Percentiles rank a stretch among this genome's conserved stretches.
phyloP scores from a whole-genome alignment of 2,329 filamentous ascomycete species.

The Colletotrichum orchidophilum region DNA sequence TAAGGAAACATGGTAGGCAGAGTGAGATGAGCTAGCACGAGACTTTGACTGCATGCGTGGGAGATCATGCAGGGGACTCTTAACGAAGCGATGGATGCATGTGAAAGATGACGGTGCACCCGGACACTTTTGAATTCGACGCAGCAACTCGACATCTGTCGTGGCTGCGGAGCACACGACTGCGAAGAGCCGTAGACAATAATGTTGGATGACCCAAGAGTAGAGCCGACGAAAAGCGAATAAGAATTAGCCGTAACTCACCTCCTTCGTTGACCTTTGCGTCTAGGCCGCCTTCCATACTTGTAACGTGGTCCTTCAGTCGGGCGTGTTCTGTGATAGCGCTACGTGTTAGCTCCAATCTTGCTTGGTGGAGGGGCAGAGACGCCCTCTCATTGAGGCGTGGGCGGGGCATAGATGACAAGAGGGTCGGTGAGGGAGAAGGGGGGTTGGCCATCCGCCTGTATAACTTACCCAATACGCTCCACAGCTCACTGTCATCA shows the following conservation, averaged over 20 bases:
- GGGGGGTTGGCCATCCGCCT: slow-evolving; percentile 3
- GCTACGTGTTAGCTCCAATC: slow-evolving; percentile 48
- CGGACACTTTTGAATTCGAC: neutral
- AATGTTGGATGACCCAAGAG: slow-evolving; percentile 35
- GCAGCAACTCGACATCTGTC: slow-evolving; percentile 13
- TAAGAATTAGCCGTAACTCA: slow-evolving; percentile 56
- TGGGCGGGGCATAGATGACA: slow-evolving; percentile 22
- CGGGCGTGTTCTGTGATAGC: slow-evolving; percentile 81
- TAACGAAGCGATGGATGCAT: slow-evolving; percentile 34
- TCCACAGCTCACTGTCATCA: slow-evolving; percentile 98
- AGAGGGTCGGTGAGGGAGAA: slow-evolving; percentile 3
- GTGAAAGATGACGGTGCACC: slow-evolving; percentile 17
- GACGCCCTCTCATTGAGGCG: slow-evolving; percentile 15
- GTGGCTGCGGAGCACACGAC: slow-evolving; percentile 33
- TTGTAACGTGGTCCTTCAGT: slow-evolving; percentile 86
- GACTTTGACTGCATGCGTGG: slow-evolving; percentile 45
- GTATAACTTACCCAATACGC: slow-evolving; percentile 78
- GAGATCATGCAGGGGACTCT: slow-evolving; percentile 46
- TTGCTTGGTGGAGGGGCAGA: slow-evolving; percentile 22
- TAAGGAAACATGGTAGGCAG: slow-evolving; percentile 15
- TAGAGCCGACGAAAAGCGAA: slow-evolving; percentile 41
- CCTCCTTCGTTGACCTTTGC: slow-evolving; percentile 93
- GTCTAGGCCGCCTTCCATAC: slow-evolving; percentile 90
- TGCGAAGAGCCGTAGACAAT: slow-evolving; percentile 41
- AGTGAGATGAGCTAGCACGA: slow-evolving; percentile 39